These are phyloP conservation scores for Naganishia friedmannii DNA, from an alignment of 768 basidiomycete genomes.

Conservation along the genomic window DNA sequence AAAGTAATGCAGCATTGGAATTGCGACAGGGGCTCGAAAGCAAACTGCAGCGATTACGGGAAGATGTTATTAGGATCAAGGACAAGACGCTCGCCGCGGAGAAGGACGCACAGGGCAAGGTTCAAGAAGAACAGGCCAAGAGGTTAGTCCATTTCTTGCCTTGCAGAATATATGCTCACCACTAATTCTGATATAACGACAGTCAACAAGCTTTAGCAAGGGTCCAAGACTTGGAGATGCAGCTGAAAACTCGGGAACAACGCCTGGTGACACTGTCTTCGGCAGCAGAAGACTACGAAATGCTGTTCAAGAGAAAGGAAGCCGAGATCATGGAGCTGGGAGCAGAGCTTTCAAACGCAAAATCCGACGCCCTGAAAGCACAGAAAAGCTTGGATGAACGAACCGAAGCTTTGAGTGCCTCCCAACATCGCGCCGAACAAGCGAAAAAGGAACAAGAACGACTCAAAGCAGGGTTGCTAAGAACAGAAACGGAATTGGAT, in stretches of 20 bases:
- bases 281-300: conserved; percentile 70
- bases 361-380: conserved; percentile 60
- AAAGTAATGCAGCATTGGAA: not conserved
- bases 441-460: conserved; percentile 48
- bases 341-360: conserved; percentile 56
- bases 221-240: conserved; percentile 1
- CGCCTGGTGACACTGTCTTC: conserved; percentile 75
- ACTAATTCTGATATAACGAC: conserved; percentile 44
- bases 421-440: conserved; percentile 34
- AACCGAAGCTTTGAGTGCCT: conserved; percentile 52
- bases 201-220: conserved; percentile 10
- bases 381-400: conserved; percentile 49
- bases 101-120: conserved; percentile 30
- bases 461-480: conserved; percentile 49
- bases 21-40: conserved; percentile 1
- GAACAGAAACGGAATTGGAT: conserved; percentile 78
- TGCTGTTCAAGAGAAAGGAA: conserved; percentile 73
- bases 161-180: not conserved
- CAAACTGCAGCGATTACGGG: conserved; percentile 19
- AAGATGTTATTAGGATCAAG: conserved; percentile 31
- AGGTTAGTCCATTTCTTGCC: conserved; percentile 21
- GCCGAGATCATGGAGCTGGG: conserved; percentile 62
- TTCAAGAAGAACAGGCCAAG: conserved; percentile 31
- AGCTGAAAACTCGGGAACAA: conserved; percentile 57
- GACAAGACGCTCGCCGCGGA: conserved; percentile 30